Evolutionary conservation across 192 early-diverging fungal species (phyloP).

Genomic region (Entomortierella beljakovae): DNA sequence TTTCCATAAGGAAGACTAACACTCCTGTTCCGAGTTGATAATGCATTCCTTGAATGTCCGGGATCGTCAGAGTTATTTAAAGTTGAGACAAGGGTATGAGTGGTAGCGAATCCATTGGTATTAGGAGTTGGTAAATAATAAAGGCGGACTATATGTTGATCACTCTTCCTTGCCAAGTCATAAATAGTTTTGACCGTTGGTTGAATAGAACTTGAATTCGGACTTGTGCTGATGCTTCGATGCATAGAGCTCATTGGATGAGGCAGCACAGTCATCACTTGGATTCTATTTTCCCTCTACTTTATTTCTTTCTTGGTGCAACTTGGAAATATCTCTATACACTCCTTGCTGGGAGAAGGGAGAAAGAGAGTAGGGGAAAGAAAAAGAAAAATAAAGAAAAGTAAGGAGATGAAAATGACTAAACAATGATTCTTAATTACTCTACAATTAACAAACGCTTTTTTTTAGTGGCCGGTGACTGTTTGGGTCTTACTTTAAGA

Average conservation of each 20-base stretch:
- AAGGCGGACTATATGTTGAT: slow-evolving; percentile 46
- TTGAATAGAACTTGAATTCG: slow-evolving; percentile 18
- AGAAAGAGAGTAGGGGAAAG: too few relatives aligned
- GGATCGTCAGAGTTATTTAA: neutral
- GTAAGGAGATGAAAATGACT: too few relatives aligned
- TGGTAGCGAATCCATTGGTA: slow-evolving; percentile 46
- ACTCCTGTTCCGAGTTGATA: neutral
- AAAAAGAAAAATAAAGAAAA: too few relatives aligned
- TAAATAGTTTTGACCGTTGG: slow-evolving; percentile 30
- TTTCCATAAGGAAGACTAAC: neutral
- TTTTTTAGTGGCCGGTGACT: too few relatives aligned
- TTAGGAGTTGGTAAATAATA: slow-evolving; percentile 45
- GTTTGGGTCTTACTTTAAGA: too few relatives aligned
- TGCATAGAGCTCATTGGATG: neutral
- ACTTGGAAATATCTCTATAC: too few relatives aligned
- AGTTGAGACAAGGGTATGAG: slow-evolving; percentile 35
- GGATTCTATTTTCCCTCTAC: neutral
- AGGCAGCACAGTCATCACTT: slow-evolving; percentile 1
- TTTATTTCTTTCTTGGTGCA: neutral
- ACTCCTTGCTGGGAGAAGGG: too few relatives aligned
- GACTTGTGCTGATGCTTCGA: neutral
- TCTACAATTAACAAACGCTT: too few relatives aligned
- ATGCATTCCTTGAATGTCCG: neutral
- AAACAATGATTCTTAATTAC: too few relatives aligned
- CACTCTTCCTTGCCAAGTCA: slow-evolving; percentile 25